phyloP scores from a whole-genome alignment of 345 rosid species.

The Melastoma malabathricum region DNA sequence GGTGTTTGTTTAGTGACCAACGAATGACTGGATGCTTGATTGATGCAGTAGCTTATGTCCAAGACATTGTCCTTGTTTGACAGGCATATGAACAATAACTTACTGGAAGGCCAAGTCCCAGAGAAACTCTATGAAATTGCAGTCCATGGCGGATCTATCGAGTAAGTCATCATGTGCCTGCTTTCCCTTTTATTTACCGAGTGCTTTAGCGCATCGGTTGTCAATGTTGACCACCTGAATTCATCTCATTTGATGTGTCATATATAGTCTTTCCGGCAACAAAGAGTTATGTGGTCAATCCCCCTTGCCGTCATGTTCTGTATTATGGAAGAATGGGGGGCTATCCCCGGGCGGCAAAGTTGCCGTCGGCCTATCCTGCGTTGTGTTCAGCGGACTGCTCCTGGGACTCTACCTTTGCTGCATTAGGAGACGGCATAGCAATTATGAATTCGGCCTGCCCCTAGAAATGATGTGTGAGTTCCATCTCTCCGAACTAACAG shows the following conservation, averaged over 20 bases:
- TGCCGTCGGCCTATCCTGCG: constrained; percentile 48
- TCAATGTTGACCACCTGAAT: too few species aligned
- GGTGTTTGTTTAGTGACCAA: too few species aligned
- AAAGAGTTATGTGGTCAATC: constrained; percentile 89
- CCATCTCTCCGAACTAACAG: not conserved
- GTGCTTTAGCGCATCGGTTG: too few species aligned
- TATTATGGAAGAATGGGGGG: constrained; percentile 73
- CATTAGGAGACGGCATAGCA: constrained; percentile 55
- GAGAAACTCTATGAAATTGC: constrained; percentile 78
- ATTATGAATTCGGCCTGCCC: constrained; percentile 87
- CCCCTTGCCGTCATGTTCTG: constrained; percentile 56
- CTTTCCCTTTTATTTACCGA: not conserved
- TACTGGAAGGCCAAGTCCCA: constrained; percentile 73
- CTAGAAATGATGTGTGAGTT: constrained; percentile 83
- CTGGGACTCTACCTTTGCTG: constrained; percentile 41
- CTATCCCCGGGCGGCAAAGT: constrained; percentile 75
- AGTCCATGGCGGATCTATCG: constrained; percentile 85
- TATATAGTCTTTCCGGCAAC: constrained; percentile 74
- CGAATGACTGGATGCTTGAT: not conserved
- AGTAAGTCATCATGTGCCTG: constrained; percentile 32
- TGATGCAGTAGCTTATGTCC: constrained; percentile 1
- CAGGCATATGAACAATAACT: constrained; percentile 61
- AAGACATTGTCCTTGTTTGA: constrained; percentile 5
- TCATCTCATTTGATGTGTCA: too few species aligned
- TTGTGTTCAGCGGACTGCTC: constrained; percentile 26